phyloP scores from a whole-genome alignment of 169 alveolate species.

The Plasmodium vivax region DNA sequence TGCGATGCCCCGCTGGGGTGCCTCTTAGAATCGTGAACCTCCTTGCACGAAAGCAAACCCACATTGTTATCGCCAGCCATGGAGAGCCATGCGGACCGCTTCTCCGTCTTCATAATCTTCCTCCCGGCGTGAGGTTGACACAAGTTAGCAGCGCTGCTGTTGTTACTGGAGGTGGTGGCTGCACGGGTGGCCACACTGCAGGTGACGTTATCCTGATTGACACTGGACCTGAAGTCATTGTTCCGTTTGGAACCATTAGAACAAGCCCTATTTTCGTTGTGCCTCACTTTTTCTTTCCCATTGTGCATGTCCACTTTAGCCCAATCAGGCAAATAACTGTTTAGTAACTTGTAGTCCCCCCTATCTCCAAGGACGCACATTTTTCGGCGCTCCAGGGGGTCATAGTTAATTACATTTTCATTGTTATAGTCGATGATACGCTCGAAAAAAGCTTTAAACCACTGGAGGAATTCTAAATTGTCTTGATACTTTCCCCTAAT shows the following conservation, averaged over 20 bases:
- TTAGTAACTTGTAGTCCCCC: constrained; percentile 73
- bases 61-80: neutral
- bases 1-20: neutral
- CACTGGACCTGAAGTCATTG: neutral
- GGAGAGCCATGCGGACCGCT: neutral
- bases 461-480: constrained; percentile 96
- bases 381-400: constrained; percentile 87
- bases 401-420: constrained; percentile 76
- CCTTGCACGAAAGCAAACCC: neutral
- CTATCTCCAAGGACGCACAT: constrained; percentile 74
- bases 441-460: constrained; percentile 97
- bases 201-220: neutral
- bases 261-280: constrained; percentile 61
- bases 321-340: constrained; percentile 65
- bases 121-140: neutral
- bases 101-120: neutral
- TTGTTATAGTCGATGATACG: constrained; percentile 86
- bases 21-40: neutral
- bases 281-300: constrained; percentile 72
- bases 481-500: constrained; percentile 96
- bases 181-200: neutral
- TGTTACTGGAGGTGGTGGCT: constrained; percentile 5
- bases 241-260: constrained; percentile 18
- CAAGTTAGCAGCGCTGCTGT: neutral
- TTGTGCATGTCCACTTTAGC: constrained; percentile 68